These are phyloP conservation scores for Rhexocercosporidium sp. DNA, from an alignment of 2,329 filamentous ascomycete genomes.

Conservation along the genomic window DNA sequence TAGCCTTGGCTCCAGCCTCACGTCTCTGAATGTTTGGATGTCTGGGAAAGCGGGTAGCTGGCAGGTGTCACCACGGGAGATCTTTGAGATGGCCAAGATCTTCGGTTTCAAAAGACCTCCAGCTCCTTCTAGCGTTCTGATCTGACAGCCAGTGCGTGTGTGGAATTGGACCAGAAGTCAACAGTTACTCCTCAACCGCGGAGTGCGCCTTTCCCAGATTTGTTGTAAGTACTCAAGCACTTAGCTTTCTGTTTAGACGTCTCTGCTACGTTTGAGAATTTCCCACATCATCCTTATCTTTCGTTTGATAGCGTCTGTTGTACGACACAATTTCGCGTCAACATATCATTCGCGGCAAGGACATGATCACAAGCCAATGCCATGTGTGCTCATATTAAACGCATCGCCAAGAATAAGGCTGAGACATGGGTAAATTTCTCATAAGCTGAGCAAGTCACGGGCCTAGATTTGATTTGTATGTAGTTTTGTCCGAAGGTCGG, in stretches of 20 bases:
- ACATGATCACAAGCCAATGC: neutral
- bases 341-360: neutral
- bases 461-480: neutral
- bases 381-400: neutral
- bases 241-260: neutral
- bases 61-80: no score
- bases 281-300: neutral
- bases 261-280: neutral
- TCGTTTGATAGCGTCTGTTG: neutral
- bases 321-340: neutral
- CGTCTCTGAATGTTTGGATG: neutral
- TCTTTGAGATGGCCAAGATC: neutral
- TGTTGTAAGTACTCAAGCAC: no score
- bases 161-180: neutral
- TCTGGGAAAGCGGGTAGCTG: no score
- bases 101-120: neutral
- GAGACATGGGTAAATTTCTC: neutral
- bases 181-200: no score
- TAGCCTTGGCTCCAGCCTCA: neutral
- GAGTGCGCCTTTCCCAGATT: no score
- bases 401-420: slow-evolving; percentile 5
- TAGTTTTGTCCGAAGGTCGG: neutral
- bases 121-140: neutral
- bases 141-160: neutral
- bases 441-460: neutral